These are phyloP conservation scores for Trametes elegans DNA, from an alignment of 768 basidiomycete species.

Conservation along the genomic window DNA sequence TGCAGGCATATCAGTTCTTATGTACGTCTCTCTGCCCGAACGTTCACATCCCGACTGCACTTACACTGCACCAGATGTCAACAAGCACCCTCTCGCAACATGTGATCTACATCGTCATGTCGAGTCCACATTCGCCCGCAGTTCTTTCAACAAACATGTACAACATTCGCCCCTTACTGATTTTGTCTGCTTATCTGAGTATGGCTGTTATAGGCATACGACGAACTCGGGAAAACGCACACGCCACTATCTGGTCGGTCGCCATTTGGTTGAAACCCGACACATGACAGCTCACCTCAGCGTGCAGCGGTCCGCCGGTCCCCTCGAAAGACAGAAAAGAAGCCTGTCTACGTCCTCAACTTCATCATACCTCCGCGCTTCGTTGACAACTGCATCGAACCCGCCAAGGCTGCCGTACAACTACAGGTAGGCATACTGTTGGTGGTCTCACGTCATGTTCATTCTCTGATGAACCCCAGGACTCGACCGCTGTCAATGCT, in stretches of 20 bases:
- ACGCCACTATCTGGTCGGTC: conserved; percentile 44
- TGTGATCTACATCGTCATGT: conserved; percentile 71
- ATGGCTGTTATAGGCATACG: conserved; percentile 56
- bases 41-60: background rate
- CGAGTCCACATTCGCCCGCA: conserved; percentile 61
- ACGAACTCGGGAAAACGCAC: conserved; percentile 56
- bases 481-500: conserved; percentile 50
- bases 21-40: conserved; percentile 51
- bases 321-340: conserved; percentile 75
- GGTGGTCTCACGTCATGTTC: background rate
- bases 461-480: conserved; percentile 45
- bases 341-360: conserved; percentile 82
- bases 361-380: conserved; percentile 61
- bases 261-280: background rate
- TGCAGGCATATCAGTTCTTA: conserved; percentile 79
- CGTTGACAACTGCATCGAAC: conserved; percentile 79
- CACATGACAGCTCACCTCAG: conserved; percentile 10
- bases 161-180: conserved; percentile 18
- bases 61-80: conserved; percentile 57
- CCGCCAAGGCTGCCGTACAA: conserved; percentile 66
- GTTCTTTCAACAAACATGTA: conserved; percentile 76
- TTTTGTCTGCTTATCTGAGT: background rate
- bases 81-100: conserved; percentile 62
- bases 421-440: conserved; percentile 52
- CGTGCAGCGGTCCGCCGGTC: conserved; percentile 59